Evolutionary conservation across 306 rosid species (phyloP).

Genomic region (Vigna nakashimae): DNA sequence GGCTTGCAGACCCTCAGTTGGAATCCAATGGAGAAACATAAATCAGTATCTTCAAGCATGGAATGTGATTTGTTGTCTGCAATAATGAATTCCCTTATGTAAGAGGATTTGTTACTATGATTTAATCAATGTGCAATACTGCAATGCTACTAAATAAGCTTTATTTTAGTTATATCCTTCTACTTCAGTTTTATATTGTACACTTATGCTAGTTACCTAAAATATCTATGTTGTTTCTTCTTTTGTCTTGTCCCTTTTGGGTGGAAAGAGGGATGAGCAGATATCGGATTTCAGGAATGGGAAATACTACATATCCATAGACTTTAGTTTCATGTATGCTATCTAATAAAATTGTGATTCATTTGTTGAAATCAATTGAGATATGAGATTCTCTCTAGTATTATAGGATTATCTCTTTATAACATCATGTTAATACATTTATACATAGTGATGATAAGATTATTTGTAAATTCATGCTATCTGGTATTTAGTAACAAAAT

Average conservation of each 20-base stretch:
- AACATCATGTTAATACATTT: background rate
- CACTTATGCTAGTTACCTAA: slow-evolving; percentile 7
- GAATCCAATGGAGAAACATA: slow-evolving; percentile 14
- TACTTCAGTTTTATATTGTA: slow-evolving; percentile 26
- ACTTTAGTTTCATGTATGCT: background rate
- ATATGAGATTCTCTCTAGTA: background rate
- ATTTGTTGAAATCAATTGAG: background rate
- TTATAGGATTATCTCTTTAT: background rate
- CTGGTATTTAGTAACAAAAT: background rate
- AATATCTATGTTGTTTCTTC: slow-evolving; percentile 3
- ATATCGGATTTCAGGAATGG: background rate
- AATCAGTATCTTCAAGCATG: slow-evolving; percentile 17
- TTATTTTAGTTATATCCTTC: slow-evolving; percentile 12
- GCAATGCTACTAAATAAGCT: slow-evolving; percentile 4
- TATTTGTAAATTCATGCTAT: background rate
- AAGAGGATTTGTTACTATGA: slow-evolving; percentile 23
- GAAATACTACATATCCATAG: background rate
- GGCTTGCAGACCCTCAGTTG: slow-evolving; percentile 32
- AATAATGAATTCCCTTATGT: slow-evolving; percentile 40
- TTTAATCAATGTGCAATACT: slow-evolving; percentile 10
- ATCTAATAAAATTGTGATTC: background rate
- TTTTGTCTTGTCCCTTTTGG: background rate
- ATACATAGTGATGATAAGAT: background rate
- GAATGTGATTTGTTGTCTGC: slow-evolving; percentile 1
- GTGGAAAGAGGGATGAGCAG: background rate